Conservation (phyloP, 495 filamentous ascomycete species). For the Coniosporium apollinis region DNA sequence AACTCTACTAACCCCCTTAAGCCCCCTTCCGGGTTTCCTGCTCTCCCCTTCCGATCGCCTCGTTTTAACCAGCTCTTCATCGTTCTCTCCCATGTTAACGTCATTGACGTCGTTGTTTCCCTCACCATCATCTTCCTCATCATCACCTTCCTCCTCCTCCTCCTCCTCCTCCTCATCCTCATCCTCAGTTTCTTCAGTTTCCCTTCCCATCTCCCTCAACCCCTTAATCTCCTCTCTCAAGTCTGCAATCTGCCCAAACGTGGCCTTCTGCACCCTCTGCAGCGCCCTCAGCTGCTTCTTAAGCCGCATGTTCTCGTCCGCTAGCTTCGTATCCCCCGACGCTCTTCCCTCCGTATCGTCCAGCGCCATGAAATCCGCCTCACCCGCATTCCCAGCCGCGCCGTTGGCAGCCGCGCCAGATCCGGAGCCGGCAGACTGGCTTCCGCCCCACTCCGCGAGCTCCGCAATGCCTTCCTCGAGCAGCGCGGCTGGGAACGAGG, state of each 20-base stretch:
- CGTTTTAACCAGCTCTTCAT: conserved; percentile 11
- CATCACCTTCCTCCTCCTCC: conserved; percentile 6
- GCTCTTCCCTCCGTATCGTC: too few species aligned
- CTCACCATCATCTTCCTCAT: conserved; percentile 4
- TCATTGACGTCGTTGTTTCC: conserved; percentile 2
- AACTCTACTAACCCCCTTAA: too few species aligned
- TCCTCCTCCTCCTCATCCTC: conserved; percentile 8
- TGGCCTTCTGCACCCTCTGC: conserved; percentile 21
- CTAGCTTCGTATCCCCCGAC: conserved; percentile 1
- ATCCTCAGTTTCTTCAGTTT: conserved; percentile 10
- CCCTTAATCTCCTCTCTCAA: conserved; percentile 21
- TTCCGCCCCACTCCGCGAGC: conserved; percentile 23
- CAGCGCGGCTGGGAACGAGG: conserved; percentile 34
- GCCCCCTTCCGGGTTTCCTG: too few species aligned
- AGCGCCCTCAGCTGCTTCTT: conserved; percentile 19
- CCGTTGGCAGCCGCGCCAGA: conserved; percentile 1
- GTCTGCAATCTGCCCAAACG: conserved; percentile 21
- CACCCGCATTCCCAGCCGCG: background rate
- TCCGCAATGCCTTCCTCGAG: conserved; percentile 40
- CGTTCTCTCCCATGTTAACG: conserved; percentile 8
- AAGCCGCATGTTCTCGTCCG: conserved; percentile 11
- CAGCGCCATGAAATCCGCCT: conserved; percentile 20
- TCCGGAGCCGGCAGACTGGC: conserved; percentile 2
- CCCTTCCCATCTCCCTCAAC: conserved; percentile 11
- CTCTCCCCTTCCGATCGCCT: conserved; percentile 1